phyloP scores from a whole-genome alignment of 2,329 filamentous ascomycete genomes.

The Pyrenophora tritici-repentis region DNA sequence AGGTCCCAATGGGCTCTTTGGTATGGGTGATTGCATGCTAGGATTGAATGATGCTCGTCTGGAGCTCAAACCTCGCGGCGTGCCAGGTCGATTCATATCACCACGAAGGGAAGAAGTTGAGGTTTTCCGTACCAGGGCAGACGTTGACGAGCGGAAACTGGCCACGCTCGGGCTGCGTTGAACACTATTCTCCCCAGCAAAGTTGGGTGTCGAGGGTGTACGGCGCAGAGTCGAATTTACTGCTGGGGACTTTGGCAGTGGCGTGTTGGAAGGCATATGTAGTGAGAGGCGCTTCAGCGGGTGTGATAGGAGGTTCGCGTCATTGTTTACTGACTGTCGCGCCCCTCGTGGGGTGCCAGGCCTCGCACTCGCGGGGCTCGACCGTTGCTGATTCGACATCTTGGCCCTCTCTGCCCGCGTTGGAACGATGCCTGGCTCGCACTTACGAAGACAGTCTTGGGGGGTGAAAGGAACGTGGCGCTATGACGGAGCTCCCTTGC shows the following conservation, averaged over 20 bases:
- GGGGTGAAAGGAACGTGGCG: conserved; percentile 20
- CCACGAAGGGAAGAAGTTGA: conserved; percentile 52
- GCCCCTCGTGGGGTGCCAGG: conserved; percentile 16
- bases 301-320: conserved; percentile 39
- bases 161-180: conserved; percentile 52
- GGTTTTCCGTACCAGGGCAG: conserved; percentile 49
- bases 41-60: conserved; percentile 54
- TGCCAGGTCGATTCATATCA: conserved; percentile 37
- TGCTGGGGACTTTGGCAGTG: conserved; percentile 39
- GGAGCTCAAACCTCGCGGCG: conserved; percentile 44
- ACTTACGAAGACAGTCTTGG: conserved; percentile 1
- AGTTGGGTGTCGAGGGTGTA: conserved; percentile 35
- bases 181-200: conserved; percentile 39
- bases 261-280: conserved; percentile 37
- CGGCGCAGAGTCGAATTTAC: conserved; percentile 33
- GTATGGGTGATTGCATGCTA: conserved; percentile 45
- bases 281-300: conserved; percentile 47
- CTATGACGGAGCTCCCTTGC: conserved; percentile 17
- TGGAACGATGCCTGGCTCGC: conserved; percentile 26
- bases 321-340: conserved; percentile 43
- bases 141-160: conserved; percentile 48
- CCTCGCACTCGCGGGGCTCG: conserved; percentile 16
- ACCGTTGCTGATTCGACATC: conserved; percentile 33
- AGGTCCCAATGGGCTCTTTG: conserved; percentile 47
- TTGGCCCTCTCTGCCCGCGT: conserved; percentile 28